phyloP scores from a whole-genome alignment of 805 yeast genomes.

The Crinitomyces ghanaensis region DNA sequence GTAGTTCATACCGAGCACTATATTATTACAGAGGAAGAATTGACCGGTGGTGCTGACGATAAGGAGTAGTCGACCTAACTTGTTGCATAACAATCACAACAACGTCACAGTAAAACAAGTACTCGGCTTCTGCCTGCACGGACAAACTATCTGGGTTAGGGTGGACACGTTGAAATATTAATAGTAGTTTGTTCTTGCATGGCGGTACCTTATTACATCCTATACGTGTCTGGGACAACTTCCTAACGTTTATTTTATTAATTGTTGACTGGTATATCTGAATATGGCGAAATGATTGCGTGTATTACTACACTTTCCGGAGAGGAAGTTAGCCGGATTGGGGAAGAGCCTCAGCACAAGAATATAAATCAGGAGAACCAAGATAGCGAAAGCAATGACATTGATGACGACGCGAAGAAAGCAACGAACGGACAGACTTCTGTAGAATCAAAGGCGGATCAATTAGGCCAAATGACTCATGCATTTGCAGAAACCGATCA shows the following conservation, averaged over 20 bases:
- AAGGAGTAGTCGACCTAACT: background rate
- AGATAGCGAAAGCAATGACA: too few species aligned
- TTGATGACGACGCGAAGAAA: too few species aligned
- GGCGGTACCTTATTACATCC: background rate
- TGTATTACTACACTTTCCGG: slow-evolving; percentile 13
- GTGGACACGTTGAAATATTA: background rate
- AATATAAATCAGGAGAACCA: background rate
- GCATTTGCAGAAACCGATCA: slow-evolving; percentile 12
- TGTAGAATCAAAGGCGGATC: slow-evolving; percentile 2
- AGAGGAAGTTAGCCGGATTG: slow-evolving; percentile 9
- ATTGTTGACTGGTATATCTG: too few species aligned
- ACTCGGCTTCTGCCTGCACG: background rate
- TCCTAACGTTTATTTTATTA: too few species aligned
- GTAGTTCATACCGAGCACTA: background rate
- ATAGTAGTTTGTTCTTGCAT: background rate
- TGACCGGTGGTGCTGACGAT: background rate
- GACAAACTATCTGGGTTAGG: background rate
- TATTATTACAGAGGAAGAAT: background rate
- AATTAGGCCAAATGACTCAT: slow-evolving; percentile 7
- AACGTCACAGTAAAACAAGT: background rate
- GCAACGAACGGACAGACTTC: slow-evolving; percentile 2
- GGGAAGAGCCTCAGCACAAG: background rate
- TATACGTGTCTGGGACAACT: background rate
- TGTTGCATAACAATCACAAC: background rate
- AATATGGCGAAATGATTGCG: too few species aligned